phyloP scores from a whole-genome alignment of 139 green algal genomes.

The Astrephomene gubernaculifera region DNA sequence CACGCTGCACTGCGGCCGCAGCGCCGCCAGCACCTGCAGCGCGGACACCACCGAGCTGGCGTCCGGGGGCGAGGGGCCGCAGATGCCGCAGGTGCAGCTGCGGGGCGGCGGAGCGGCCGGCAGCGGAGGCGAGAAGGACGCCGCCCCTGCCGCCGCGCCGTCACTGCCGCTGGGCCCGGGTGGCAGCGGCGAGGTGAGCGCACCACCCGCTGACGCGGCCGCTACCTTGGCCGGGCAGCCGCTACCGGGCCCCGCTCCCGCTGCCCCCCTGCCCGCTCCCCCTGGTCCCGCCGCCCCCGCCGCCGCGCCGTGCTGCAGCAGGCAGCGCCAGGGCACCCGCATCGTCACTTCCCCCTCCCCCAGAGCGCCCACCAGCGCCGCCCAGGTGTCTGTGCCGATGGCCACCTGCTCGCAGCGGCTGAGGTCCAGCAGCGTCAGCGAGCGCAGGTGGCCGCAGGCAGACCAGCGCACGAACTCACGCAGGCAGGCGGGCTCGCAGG shows the following conservation, averaged over 20 bases:
- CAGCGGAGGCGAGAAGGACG: background rate
- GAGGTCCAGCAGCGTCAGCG: constrained; percentile 37
- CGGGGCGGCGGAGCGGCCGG: background rate
- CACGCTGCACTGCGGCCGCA: background rate
- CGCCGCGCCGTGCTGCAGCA: background rate
- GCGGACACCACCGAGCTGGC: constrained; percentile 13
- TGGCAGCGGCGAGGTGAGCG: background rate
- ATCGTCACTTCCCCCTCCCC: background rate
- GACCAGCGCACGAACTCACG: constrained; percentile 1
- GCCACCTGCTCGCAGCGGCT: background rate
- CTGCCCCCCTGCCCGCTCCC: background rate
- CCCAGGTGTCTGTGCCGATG: constrained; percentile 11
- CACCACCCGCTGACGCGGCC: background rate
- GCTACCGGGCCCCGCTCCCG: background rate
- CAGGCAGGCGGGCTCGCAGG: background rate
- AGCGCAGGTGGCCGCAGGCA: constrained; percentile 13
- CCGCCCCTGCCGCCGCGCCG: too few relatives aligned
- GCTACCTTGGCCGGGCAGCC: background rate
- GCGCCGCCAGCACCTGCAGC: background rate
- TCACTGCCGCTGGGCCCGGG: background rate
- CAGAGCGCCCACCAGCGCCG: constrained; percentile 16
- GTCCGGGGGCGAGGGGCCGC: constrained; percentile 24
- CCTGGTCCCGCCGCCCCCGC: background rate
- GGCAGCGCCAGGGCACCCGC: constrained; percentile 10
- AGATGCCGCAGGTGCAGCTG: constrained; percentile 27